Percentiles rank a stretch among this genome's conserved stretches.
Conservation (phyloP, 2,329 filamentous ascomycete species). For the Huntiella savannae region DNA sequence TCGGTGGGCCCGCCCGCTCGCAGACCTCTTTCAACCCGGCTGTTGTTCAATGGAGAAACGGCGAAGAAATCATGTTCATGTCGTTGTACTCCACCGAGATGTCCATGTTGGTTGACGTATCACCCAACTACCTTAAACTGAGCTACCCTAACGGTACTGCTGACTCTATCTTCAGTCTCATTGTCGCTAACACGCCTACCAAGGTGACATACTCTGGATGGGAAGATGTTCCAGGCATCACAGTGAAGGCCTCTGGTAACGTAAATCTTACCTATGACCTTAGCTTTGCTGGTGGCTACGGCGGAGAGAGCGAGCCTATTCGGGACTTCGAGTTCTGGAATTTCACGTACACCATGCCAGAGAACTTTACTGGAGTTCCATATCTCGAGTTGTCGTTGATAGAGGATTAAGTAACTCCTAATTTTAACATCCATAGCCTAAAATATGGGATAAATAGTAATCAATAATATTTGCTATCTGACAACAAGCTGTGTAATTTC, state of each 20-base stretch:
- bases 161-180: constrained; percentile 29
- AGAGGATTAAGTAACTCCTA: neutral
- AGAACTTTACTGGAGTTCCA: constrained; percentile 13
- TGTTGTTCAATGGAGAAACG: constrained; percentile 37
- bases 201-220: constrained; percentile 26
- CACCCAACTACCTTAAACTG: constrained; percentile 25
- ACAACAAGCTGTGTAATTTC: constrained; percentile 1
- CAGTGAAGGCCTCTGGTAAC: constrained; percentile 26
- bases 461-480: neutral
- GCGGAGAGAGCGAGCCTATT: constrained; percentile 17
- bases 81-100: constrained; percentile 22
- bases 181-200: constrained; percentile 27
- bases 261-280: constrained; percentile 22
- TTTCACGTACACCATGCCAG: constrained; percentile 24
- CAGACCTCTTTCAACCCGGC: constrained; percentile 37
- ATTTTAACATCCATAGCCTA: too few relatives aligned
- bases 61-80: constrained; percentile 18
- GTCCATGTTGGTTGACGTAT: constrained; percentile 23
- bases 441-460: too few relatives aligned
- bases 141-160: constrained; percentile 33
- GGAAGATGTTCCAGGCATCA: constrained; percentile 28
- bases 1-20: constrained; percentile 35
- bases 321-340: constrained; percentile 29
- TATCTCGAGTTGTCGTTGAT: constrained; percentile 6
- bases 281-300: constrained; percentile 23